These are phyloP conservation scores for Coemansia sp. DNA, from an alignment of 192 early-diverging fungal genomes.

Conservation along the genomic window DNA sequence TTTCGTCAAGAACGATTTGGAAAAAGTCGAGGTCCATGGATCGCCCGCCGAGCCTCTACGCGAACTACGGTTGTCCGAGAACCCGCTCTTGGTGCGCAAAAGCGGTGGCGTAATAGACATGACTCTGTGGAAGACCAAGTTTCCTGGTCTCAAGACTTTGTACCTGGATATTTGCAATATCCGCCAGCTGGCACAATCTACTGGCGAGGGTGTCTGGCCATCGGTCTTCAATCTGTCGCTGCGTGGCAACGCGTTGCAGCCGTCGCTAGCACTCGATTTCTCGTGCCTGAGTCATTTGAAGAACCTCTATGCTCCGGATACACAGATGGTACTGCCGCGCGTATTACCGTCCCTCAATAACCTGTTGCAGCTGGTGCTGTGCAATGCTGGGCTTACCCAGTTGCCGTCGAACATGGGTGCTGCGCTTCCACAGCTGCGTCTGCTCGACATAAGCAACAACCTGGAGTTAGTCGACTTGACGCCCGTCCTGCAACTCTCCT, in stretches of 20 bases:
- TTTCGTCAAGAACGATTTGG: conserved; percentile 49
- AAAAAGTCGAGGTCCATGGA: conserved; percentile 37
- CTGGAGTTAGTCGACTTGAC: conserved; percentile 34
- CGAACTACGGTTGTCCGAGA: conserved; percentile 51
- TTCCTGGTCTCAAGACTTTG: conserved; percentile 44
- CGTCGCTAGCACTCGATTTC: conserved; percentile 40
- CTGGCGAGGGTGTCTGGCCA: conserved; percentile 12
- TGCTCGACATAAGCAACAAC: conserved; percentile 55
- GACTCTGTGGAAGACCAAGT: conserved; percentile 37
- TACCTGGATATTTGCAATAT: conserved; percentile 52
- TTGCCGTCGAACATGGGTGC: conserved; percentile 46
- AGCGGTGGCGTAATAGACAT: conserved; percentile 38
- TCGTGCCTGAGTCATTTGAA: conserved; percentile 30
- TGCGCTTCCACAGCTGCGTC: conserved; percentile 37
- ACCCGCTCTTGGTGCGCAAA: conserved; percentile 44
- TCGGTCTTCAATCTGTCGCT: conserved; percentile 52
- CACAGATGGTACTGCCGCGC: conserved; percentile 39
- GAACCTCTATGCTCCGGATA: conserved; percentile 56
- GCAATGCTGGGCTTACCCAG: conserved; percentile 36
- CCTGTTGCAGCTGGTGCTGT: conserved; percentile 43
- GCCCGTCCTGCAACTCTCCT: conserved; percentile 39
- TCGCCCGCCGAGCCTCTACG: conserved; percentile 37
- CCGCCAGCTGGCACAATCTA: conserved; percentile 28
- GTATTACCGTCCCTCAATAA: conserved; percentile 29
- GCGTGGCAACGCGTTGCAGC: conserved; percentile 42